Evolutionary conservation across 306 rosid genomes (phyloP).

Genomic region (Cicer yamashitae): DNA sequence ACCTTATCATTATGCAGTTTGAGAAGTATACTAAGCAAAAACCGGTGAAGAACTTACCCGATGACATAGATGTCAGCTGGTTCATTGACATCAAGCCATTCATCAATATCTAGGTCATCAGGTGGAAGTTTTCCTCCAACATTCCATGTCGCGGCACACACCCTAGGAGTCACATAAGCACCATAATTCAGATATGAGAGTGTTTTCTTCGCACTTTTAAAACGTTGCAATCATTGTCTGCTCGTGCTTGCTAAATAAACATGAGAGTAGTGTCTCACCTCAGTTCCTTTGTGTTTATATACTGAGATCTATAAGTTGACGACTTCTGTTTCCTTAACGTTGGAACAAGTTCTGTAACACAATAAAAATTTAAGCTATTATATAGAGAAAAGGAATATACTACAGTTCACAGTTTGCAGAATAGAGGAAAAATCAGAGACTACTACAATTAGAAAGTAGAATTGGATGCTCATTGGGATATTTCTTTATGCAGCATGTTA

Average conservation of each 20-base stretch:
- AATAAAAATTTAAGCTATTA: slow-evolving; percentile 31
- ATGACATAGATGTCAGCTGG: slow-evolving; percentile 97
- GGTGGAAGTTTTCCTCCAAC: slow-evolving; percentile 93
- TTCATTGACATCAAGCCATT: slow-evolving; percentile 75
- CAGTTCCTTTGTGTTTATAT: slow-evolving; percentile 78
- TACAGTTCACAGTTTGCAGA: slow-evolving; percentile 2
- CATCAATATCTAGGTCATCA: slow-evolving; percentile 90
- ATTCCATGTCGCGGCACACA: slow-evolving; percentile 93
- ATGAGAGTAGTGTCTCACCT: slow-evolving; percentile 58
- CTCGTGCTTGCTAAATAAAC: slow-evolving; percentile 34
- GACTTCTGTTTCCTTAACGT: slow-evolving; percentile 85
- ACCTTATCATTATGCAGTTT: slow-evolving; percentile 28
- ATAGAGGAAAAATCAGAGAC: slow-evolving; percentile 35
- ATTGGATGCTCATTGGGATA: slow-evolving; percentile 14
- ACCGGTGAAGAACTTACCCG: slow-evolving; percentile 63
- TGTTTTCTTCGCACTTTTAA: slow-evolving; percentile 27
- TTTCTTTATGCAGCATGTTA: slow-evolving; percentile 3
- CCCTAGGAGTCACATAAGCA: slow-evolving; percentile 56
- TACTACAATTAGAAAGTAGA: slow-evolving; percentile 4
- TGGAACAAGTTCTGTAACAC: slow-evolving; percentile 64
- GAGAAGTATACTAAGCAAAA: slow-evolving; percentile 20
- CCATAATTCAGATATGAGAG: slow-evolving; percentile 43
- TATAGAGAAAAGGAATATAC: slow-evolving; percentile 22
- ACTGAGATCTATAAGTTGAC: slow-evolving; percentile 89
- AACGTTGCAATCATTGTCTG: slow-evolving; percentile 30